Percentiles rank a stretch among this genome's conserved stretches.
phyloP scores from a whole-genome alignment of 208 protist genomes.

The Histomonas meleagridis region DNA sequence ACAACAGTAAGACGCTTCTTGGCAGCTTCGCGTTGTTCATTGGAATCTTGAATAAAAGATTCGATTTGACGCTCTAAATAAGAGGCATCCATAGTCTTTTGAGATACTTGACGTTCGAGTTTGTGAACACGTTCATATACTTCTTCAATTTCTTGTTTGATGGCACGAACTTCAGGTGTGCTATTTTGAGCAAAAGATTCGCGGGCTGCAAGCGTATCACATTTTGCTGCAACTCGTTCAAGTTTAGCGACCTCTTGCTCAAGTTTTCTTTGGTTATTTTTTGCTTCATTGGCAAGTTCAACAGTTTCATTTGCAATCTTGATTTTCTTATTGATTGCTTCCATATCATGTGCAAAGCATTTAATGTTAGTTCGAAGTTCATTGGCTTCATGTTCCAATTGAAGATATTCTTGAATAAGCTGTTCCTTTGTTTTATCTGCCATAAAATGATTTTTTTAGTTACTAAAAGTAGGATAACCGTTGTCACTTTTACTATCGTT shows the following conservation, averaged over 20 bases:
- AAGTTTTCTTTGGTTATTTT: background rate
- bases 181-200: background rate
- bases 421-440: too few species aligned
- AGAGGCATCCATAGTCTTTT: background rate
- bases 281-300: background rate
- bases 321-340: background rate
- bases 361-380: too few species aligned
- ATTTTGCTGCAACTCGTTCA: background rate
- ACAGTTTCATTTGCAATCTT: background rate
- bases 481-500: too few species aligned
- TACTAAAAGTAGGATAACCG: too few species aligned
- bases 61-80: background rate
- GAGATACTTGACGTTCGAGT: background rate
- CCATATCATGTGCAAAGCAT: too few species aligned
- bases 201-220: background rate
- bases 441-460: too few species aligned
- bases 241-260: background rate
- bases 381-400: too few species aligned
- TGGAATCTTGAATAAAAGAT: background rate
- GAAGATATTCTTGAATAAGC: too few species aligned
- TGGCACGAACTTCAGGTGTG: background rate
- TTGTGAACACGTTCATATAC: background rate
- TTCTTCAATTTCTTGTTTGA: background rate
- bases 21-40: background rate
- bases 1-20: background rate